phyloP scores from a whole-genome alignment of 768 basidiomycete genomes.

The Daedaleopsis sinensis region DNA sequence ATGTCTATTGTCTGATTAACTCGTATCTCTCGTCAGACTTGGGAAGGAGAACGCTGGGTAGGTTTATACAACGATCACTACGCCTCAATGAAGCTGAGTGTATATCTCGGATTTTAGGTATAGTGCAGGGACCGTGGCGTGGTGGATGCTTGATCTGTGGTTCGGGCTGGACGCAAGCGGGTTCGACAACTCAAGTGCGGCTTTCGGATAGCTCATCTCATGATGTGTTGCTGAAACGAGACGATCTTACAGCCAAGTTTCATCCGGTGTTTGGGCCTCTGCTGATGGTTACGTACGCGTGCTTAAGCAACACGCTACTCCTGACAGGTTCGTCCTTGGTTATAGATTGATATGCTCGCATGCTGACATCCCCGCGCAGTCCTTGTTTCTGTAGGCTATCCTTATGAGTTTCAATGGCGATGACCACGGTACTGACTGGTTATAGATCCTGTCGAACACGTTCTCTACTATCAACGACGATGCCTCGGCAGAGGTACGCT shows the following conservation, averaged over 20 bases:
- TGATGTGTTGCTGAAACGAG: slow-evolving; percentile 5
- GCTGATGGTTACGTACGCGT: slow-evolving; percentile 90
- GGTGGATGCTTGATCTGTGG: slow-evolving; percentile 95
- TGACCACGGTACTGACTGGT: neutral
- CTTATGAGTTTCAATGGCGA: neutral
- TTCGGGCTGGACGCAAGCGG: slow-evolving; percentile 96
- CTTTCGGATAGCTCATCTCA: neutral
- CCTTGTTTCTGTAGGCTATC: slow-evolving; percentile 67
- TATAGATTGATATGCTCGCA: slow-evolving; percentile 10
- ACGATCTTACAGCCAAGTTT: slow-evolving; percentile 59
- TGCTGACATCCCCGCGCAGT: slow-evolving; percentile 43
- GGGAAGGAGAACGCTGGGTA: slow-evolving; percentile 55
- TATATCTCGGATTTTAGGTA: slow-evolving; percentile 20
- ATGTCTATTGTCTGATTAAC: no score
- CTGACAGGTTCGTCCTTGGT: slow-evolving; percentile 67
- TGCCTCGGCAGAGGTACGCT: slow-evolving; percentile 81
- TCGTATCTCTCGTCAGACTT: slow-evolving; percentile 45
- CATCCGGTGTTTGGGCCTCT: slow-evolving; percentile 89
- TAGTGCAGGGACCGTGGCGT: slow-evolving; percentile 62
- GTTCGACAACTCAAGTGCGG: slow-evolving; percentile 80
- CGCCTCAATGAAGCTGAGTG: neutral
- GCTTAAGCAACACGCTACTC: slow-evolving; percentile 89
- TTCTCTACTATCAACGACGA: slow-evolving; percentile 94
- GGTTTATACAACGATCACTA: neutral
- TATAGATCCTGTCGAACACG: slow-evolving; percentile 90